Evolutionary conservation across 176 grass and related monocot genomes (phyloP), one percentile per base, ranked within the genome.

Genomic region (Areca catechu): DNA sequence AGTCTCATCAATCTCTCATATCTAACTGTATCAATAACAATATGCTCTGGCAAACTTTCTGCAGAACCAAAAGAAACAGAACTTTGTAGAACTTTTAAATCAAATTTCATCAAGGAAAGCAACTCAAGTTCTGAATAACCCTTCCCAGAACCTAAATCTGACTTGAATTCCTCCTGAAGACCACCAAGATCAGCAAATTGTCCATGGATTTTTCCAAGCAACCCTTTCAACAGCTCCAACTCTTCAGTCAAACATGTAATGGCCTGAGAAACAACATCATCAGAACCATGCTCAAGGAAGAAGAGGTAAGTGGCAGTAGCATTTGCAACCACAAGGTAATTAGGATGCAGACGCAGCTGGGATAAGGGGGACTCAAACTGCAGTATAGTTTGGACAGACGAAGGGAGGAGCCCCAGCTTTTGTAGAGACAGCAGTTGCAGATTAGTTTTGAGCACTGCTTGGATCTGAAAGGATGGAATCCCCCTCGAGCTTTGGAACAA

Each of bases 101-200:
- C 83, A 72, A 96, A 96, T 70, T 80, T 96, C 69, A 90, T 82
- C 71, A 96, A 74, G 62, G 77, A 88, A 90, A 77, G 62, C 61
- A 96, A 73, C 58, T 96, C 83, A 71, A 82, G 74, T 76, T 90
- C 83, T 54, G 80, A 73, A 79, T 84, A 90, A 22, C 21, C 19
- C 18, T 30, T 49, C 16, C 6, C 53, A 61, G 58, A 76, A 55
- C 53, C 63, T 62, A 63, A 3, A 48, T 34, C 56, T 70, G 56
- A 51, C 16, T 81, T 53, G 17, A 47, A 49, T 62, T 66, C 66
- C 48, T 67, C 65, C 54, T 73, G 62, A 51, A 68, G 60, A 62
- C 29, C 47, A 70, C 72, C 69, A 63, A 63, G 62, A 78, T 80
- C 70, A 75, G 27, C 68, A 61, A 57, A 88, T 24, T 34, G 65